phyloP scores from a whole-genome alignment of 768 basidiomycete species.

The Phlebiopsis gigantea region DNA sequence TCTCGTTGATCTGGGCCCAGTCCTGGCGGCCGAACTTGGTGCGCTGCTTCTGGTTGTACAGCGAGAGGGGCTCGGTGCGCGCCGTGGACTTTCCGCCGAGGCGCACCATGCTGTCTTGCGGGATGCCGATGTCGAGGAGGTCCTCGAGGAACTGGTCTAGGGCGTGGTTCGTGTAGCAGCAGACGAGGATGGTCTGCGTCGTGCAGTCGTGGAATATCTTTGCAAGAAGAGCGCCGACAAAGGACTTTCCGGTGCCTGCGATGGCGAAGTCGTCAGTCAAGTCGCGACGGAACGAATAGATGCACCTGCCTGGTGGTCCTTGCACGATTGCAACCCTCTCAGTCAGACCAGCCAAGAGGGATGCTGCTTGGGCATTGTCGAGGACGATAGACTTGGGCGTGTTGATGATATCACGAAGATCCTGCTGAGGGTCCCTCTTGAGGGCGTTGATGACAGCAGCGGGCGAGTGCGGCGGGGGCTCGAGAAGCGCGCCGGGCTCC shows the following conservation, averaged over 20 bases:
- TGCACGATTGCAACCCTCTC: constrained; percentile 60
- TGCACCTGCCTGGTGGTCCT: constrained; percentile 58
- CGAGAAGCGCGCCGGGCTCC: constrained; percentile 27
- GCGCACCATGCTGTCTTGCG: constrained; percentile 43
- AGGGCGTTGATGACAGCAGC: constrained; percentile 26
- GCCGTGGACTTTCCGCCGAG: constrained; percentile 51
- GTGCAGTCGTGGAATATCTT: constrained; percentile 52
- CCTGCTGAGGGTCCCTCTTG: constrained; percentile 27
- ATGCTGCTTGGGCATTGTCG: constrained; percentile 42
- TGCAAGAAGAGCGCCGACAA: constrained; percentile 62
- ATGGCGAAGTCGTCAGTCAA: background rate
- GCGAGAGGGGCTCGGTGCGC: constrained; percentile 38
- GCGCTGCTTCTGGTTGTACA: constrained; percentile 34
- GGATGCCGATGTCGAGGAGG: constrained; percentile 56
- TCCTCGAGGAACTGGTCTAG: constrained; percentile 66
- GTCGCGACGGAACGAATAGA: background rate
- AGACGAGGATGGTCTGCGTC: constrained; percentile 50
- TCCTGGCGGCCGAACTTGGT: constrained; percentile 27
- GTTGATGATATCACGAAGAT: constrained; percentile 36
- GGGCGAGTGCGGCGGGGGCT: constrained; percentile 13
- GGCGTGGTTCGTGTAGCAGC: constrained; percentile 73
- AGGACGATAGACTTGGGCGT: constrained; percentile 39
- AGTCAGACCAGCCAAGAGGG: constrained; percentile 47
- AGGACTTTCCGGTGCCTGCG: constrained; percentile 69
- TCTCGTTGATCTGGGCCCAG: constrained; percentile 37